These are phyloP conservation scores for Medicago arabica DNA, from an alignment of 306 rosid species.

Conservation along the genomic window DNA sequence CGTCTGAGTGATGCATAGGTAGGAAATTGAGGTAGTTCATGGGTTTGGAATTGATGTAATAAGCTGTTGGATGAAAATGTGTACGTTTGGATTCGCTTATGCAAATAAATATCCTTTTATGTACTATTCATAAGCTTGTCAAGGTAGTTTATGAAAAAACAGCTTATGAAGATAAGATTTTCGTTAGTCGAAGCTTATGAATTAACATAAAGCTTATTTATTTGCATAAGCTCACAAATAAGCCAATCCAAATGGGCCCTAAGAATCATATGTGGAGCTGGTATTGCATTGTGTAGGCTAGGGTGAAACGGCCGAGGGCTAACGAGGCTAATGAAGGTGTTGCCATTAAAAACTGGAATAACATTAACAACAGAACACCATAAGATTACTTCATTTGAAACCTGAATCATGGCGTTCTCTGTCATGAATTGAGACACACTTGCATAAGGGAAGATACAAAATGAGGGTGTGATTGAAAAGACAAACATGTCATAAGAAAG, in stretches of 20 bases:
- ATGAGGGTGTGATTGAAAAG: constrained; percentile 1
- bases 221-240: too few relatives aligned
- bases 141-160: too few relatives aligned
- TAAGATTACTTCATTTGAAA: neutral
- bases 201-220: too few relatives aligned
- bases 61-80: constrained; percentile 1
- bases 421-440: neutral
- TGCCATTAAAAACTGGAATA: constrained; percentile 10
- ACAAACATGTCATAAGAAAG: neutral
- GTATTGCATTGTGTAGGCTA: neutral
- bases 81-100: too few relatives aligned
- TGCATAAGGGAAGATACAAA: neutral
- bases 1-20: constrained; percentile 8
- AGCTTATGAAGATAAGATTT: too few relatives aligned
- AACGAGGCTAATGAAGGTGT: neutral
- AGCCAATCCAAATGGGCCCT: too few relatives aligned
- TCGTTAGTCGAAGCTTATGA: too few relatives aligned
- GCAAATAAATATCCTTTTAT: too few relatives aligned
- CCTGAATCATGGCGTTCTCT: neutral
- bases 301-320: neutral
- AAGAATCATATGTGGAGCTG: neutral
- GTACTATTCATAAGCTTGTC: too few relatives aligned
- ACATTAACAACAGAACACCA: neutral
- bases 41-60: neutral
- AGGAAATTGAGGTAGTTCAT: constrained; percentile 9